phyloP scores from a whole-genome alignment of 2,329 filamentous ascomycete genomes.

The Talaromyces rugulosus region DNA sequence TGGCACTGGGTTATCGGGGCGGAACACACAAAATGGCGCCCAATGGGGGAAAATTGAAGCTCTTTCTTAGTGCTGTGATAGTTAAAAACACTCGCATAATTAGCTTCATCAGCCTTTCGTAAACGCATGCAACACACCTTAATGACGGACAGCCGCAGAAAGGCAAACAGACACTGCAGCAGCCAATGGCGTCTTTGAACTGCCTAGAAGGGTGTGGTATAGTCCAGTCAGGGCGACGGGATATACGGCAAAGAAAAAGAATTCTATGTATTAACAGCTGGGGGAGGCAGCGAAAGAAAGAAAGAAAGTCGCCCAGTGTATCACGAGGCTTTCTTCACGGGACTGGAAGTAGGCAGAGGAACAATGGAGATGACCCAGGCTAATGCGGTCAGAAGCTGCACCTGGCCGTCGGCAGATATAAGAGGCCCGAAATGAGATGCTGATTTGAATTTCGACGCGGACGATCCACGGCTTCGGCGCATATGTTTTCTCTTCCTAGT shows the following conservation, averaged over 20 bases:
- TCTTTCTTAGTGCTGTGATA: not conserved
- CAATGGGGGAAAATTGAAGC: not conserved
- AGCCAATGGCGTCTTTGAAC: not conserved
- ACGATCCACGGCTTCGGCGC: not conserved
- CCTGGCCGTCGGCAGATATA: slow-evolving; percentile 6
- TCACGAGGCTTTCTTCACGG: not conserved
- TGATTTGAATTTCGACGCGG: not conserved
- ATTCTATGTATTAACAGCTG: not conserved
- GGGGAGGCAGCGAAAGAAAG: not conserved
- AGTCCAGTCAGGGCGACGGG: not conserved
- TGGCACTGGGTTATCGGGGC: not conserved
- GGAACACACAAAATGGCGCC: not conserved
- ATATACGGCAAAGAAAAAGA: not conserved
- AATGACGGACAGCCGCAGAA: not conserved
- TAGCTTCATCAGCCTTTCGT: not conserved
- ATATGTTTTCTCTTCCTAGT: slow-evolving; percentile 1
- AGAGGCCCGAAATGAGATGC: slow-evolving; percentile 2
- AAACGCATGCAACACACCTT: not conserved
- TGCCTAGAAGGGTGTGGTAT: not conserved
- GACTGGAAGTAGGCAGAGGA: not conserved
- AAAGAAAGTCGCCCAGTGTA: not conserved
- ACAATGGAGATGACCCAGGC: not conserved
- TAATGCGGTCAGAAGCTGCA: slow-evolving; percentile 8
- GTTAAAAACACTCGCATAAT: not conserved
- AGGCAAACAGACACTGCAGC: not conserved